phyloP scores from a whole-genome alignment of 176 grass and related monocot genomes.

The Saccharum officinarum region DNA sequence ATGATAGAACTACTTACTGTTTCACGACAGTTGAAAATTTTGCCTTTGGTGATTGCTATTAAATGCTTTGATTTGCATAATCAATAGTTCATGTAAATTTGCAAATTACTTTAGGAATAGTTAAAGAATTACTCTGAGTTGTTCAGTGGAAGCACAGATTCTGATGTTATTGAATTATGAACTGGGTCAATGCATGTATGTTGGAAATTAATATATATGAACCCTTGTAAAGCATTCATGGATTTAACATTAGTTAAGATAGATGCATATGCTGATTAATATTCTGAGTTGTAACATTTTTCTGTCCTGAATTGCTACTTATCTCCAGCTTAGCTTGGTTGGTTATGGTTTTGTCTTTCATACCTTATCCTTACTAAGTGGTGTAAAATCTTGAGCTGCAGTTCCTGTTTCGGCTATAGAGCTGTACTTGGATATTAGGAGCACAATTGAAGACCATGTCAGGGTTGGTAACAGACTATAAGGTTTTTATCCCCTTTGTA shows the following conservation, averaged over 20 bases:
- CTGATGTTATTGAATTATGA: conserved; percentile 11
- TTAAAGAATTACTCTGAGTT: conserved; percentile 10
- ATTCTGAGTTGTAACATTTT: conserved; percentile 4
- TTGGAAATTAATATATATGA: not conserved
- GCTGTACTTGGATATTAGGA: conserved; percentile 65
- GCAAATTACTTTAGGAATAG: not conserved
- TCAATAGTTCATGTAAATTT: not conserved
- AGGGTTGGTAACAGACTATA: conserved; percentile 54
- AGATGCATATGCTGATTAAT: conserved; percentile 2
- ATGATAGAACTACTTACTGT: not conserved
- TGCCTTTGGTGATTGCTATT: not conserved
- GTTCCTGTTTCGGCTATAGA: conserved; percentile 69
- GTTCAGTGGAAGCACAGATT: not conserved
- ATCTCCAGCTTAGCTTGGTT: conserved; percentile 3
- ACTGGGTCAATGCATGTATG: conserved; percentile 9
- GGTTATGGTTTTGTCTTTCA: conserved; percentile 6
- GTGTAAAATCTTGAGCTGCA: conserved; percentile 38
- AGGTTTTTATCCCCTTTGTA: not conserved
- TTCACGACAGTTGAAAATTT: not conserved
- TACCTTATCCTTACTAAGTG: conserved; percentile 10
- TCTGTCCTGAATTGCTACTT: not conserved
- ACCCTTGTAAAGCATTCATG: not conserved
- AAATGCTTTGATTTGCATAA: not conserved
- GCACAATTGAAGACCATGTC: conserved; percentile 74
- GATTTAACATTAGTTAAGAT: not conserved